These are phyloP conservation scores for Silene uniflora DNA, from an alignment of 148 eudicot genomes.

Conservation along the genomic window DNA sequence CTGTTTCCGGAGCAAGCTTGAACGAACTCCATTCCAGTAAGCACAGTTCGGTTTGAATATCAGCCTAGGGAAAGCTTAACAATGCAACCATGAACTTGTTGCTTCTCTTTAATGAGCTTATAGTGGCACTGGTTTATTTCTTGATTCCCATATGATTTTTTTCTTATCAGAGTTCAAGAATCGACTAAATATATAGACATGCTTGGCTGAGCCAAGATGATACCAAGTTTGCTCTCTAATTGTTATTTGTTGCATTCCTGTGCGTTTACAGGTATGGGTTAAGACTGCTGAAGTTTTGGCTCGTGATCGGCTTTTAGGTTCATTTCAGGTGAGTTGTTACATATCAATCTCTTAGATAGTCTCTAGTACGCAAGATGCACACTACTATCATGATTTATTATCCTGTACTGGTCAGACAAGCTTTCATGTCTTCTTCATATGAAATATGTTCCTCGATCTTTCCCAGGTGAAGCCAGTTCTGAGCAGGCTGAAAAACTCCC, in stretches of 20 bases:
- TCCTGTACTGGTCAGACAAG: background rate
- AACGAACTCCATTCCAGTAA: background rate
- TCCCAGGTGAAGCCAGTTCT: constrained; percentile 84
- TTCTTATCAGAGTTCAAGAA: background rate
- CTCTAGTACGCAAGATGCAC: background rate
- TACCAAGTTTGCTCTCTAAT: background rate
- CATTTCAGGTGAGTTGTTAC: constrained; percentile 58
- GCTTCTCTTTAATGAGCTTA: background rate
- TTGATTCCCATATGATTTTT: background rate
- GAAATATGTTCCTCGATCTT: background rate
- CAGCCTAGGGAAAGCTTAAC: background rate
- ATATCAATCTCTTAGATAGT: background rate
- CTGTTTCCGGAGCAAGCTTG: background rate
- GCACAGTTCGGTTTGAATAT: background rate
- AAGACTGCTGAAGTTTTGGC: constrained; percentile 93
- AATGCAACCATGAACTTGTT: background rate
- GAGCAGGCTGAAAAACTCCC: constrained; percentile 67
- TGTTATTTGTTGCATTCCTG: background rate
- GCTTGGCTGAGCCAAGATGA: background rate
- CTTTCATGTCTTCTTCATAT: background rate
- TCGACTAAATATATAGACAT: background rate
- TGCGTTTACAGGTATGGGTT: constrained; percentile 74
- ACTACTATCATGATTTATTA: background rate
- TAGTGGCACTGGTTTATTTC: background rate
- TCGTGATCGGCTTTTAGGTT: constrained; percentile 90